Base-by-base conservation (phyloP, 805 yeast species). In the Spencermartinsiella europaea region DNA sequence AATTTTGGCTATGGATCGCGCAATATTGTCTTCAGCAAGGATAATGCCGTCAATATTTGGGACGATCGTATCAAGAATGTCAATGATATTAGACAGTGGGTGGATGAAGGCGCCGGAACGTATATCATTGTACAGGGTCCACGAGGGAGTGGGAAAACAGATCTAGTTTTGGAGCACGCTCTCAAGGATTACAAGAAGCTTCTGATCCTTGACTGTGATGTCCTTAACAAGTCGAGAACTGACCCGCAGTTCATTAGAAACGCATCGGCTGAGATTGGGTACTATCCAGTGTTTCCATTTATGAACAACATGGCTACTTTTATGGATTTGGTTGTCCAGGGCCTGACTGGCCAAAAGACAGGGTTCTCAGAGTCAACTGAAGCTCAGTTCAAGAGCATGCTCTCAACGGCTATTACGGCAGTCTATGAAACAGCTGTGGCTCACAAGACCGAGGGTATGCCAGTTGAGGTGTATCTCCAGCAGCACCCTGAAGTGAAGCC, bases 261-360 rank as follows among this genome's bases (percentile, higher is more conserved):
- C 44, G 76, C 87, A 16, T 88, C 98, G 0, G 69, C 68, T 21
- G 87, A 86, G 62, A 59, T 89, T 21, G 99, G 99, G 0, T 93
- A 93, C 64, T 87, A 78, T 70, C 99, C 99, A 0, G 82, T 87
- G 4, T 93, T 93, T 63, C 85, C 96, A 19, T 91, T 97, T 96
- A 68, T 90, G 50, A 87, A 87, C 62, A 77, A 84, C 2, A 68
- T 90, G 10, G 79, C 95, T 0, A 78, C 80, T 48, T 81, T 89
- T 49, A 68, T 87, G 40, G 99, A 93, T 66, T 72, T 93, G 57
- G 87, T 82, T 45, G 84, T 85, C 16, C 95, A 88, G 61, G 91
- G 97, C 47, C 63, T 91, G 36, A 88, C 95, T 0, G 99, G 98
- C 1, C 97, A 89, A 62, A 90, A 89, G 60, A 84, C 95, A 2